Evolutionary conservation across 371 early-diverging fungal species (phyloP).

Genomic region (Syncephalis fuscata): DNA sequence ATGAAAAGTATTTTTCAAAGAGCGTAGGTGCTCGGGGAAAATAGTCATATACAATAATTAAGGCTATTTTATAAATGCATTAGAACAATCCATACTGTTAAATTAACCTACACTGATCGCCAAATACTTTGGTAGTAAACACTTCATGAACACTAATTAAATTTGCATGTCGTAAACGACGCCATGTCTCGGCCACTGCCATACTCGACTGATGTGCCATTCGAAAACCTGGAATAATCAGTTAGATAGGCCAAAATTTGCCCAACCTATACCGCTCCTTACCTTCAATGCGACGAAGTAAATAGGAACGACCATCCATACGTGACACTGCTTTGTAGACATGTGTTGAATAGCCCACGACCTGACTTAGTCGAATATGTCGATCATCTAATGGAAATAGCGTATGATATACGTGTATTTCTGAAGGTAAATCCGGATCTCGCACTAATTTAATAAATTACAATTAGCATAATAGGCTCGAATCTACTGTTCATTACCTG

Average conservation of each 20-base stretch:
- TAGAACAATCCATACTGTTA: slow-evolving; percentile 9
- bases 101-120: slow-evolving; percentile 57
- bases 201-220: slow-evolving; percentile 66
- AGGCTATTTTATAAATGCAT: slow-evolving; percentile 20
- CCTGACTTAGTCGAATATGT: slow-evolving; percentile 20
- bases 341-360: slow-evolving; percentile 59
- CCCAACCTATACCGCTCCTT: not conserved
- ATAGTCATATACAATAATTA: slow-evolving; percentile 79
- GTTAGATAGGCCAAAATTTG: not conserved
- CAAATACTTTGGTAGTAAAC: slow-evolving; percentile 89
- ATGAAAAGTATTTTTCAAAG: slow-evolving; percentile 38
- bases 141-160: slow-evolving; percentile 82
- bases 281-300: slow-evolving; percentile 69
- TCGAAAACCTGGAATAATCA: slow-evolving; percentile 32
- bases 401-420: slow-evolving; percentile 67
- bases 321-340: slow-evolving; percentile 72
- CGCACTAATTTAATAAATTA: slow-evolving; percentile 12
- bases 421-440: slow-evolving; percentile 42
- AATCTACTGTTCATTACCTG: slow-evolving; percentile 16
- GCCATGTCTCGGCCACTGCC: slow-evolving; percentile 69
- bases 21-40: slow-evolving; percentile 71
- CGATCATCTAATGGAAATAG: slow-evolving; percentile 55
- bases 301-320: slow-evolving; percentile 70
- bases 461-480: not conserved
- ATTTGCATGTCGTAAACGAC: slow-evolving; percentile 61